Base-by-base conservation (phyloP, 352 stramenopile species). In the Porosira glacialis region DNA sequence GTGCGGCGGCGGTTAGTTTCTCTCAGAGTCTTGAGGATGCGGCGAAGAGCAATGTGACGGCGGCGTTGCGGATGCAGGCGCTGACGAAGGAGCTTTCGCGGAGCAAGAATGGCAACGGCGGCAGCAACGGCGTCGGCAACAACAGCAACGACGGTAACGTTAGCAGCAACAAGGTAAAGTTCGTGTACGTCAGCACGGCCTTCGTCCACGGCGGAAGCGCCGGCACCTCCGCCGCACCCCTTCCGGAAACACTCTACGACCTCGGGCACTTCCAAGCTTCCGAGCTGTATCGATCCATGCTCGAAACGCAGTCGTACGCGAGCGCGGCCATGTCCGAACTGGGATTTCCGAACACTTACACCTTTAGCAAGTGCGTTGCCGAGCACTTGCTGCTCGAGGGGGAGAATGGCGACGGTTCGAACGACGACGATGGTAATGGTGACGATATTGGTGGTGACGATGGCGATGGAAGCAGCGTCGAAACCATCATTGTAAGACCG, bases 341-440 rank as follows among this genome's bases (percentile, higher is more conserved):
- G 15, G 70, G 60, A 39, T 92, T 92, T 72, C 81, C 82, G 15
- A 94, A 94, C 58, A 91, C 82, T 6, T 94, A 94, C 71, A 85
- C 84, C 24, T 91, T 94, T 47, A 91, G 81, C 58, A 94, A 94
- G 78, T 88, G 86, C 43, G 73, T 94, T 24, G 88, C 81, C 55
- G 88, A 94, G 69, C 87, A 93, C 69, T 63, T 94, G 36, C 71
- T 94, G 39, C 71, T 94, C 0, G 51, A 60, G 27, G 53, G 53
- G 59, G n/a, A n/a, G n/a, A n/a, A n/a, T n/a, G n/a, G n/a, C n/a
- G n/a, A n/a, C n/a, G n/a, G n/a, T n/a, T n/a, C n/a, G n/a, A 49
- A 72, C 17, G 69, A 74, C 11, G 26, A 53, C 24, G n/a, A n/a
- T n/a, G n/a, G n/a, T n/a, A n/a, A n/a, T n/a, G n/a, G n/a, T n/a